phyloP scores from a whole-genome alignment of 148 eudicot genomes.

The Mesembryanthemum crystallinum region DNA sequence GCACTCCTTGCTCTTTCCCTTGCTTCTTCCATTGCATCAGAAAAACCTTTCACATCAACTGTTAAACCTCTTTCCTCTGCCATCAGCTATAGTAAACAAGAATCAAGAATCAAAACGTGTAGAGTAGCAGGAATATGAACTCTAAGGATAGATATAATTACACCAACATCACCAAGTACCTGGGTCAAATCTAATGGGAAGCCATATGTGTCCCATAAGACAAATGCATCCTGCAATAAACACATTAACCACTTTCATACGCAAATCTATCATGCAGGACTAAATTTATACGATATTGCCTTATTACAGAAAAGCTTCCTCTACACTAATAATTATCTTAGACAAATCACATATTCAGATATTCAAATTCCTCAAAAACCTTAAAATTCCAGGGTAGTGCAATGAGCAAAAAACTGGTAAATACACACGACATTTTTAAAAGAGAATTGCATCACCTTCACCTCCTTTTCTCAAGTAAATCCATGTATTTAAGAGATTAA shows the following conservation, averaged over 20 bases:
- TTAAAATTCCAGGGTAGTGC: neutral
- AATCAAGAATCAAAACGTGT: neutral
- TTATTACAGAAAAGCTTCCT: no score
- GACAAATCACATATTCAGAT: neutral
- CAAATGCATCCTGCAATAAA: slow-evolving; percentile 89
- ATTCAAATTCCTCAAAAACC: neutral
- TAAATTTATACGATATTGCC: neutral
- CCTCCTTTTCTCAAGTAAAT: neutral
- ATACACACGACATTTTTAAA: neutral
- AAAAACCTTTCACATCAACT: slow-evolving; percentile 77
- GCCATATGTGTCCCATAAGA: slow-evolving; percentile 92
- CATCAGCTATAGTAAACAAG: slow-evolving; percentile 59
- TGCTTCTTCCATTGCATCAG: slow-evolving; percentile 83
- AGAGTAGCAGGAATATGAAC: neutral
- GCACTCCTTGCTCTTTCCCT: slow-evolving; percentile 87
- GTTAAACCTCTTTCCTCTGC: slow-evolving; percentile 84
- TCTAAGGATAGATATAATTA: neutral
- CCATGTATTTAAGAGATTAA: neutral
- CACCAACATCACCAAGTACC: slow-evolving; percentile 58
- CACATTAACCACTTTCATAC: slow-evolving; percentile 2
- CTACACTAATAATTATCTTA: neutral
- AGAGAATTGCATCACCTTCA: neutral
- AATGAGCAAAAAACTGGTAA: neutral
- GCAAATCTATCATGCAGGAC: slow-evolving; percentile 1
- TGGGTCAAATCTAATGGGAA: slow-evolving; percentile 95